phyloP scores from a whole-genome alignment of 2,329 filamentous ascomycete species.

The Ophiostoma sp. region DNA sequence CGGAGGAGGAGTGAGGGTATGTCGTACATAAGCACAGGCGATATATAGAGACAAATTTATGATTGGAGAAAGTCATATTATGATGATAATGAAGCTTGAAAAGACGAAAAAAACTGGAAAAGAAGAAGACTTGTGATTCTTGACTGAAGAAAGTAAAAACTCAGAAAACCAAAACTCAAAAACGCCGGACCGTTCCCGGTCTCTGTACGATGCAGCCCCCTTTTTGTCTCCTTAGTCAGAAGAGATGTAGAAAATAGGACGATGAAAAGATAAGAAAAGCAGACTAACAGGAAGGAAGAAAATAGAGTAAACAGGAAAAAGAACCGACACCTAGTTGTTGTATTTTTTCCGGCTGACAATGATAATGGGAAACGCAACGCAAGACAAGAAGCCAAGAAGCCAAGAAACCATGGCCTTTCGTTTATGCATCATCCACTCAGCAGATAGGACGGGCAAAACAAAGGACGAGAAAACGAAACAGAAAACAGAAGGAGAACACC shows the following conservation, averaged over 20 bases:
- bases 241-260: background rate
- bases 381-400: background rate
- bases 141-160: background rate
- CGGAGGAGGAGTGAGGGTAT: constrained; percentile 3
- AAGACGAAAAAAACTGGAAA: background rate
- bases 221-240: background rate
- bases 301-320: background rate
- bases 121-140: background rate
- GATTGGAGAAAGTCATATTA: background rate
- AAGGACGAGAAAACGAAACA: background rate
- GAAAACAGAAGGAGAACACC: background rate
- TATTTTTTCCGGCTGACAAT: constrained; percentile 4
- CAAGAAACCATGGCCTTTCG: background rate
- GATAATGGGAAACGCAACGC: background rate
- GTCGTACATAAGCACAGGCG: background rate
- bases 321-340: background rate
- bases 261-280: background rate
- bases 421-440: background rate
- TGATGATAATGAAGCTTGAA: background rate
- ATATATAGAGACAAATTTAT: no score
- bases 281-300: background rate
- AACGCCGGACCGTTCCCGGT: constrained; percentile 11
- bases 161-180: background rate
- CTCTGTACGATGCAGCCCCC: constrained; percentile 8
- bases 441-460: background rate